phyloP scores from a whole-genome alignment of 2,329 filamentous ascomycete genomes.

The Talaromyces amestolkiae region DNA sequence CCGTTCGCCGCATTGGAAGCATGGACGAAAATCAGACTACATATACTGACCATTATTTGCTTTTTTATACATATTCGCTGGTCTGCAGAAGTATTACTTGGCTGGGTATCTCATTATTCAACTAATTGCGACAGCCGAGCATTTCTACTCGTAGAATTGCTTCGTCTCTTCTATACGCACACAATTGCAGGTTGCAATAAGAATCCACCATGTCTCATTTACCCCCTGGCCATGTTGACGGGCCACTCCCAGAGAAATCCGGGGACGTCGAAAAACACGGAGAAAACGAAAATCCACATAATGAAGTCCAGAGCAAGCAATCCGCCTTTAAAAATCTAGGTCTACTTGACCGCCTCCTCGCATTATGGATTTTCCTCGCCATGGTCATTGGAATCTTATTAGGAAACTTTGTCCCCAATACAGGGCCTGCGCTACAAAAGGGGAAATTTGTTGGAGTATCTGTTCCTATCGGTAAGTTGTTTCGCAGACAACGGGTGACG shows the following conservation, averaged over 20 bases:
- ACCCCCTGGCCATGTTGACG: neutral
- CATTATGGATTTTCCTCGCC: constrained; percentile 72
- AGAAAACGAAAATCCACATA: neutral
- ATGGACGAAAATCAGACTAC: neutral
- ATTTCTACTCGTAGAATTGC: neutral
- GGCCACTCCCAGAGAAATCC: neutral
- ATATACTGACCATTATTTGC: neutral
- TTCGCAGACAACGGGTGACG: neutral
- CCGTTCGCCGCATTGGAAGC: neutral
- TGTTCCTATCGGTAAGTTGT: constrained; percentile 59
- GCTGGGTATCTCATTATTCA: too few species aligned
- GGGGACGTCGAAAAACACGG: neutral
- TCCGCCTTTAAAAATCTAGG: constrained; percentile 52
- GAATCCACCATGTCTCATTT: neutral
- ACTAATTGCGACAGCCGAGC: neutral
- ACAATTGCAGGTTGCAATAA: too few species aligned
- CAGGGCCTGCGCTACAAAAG: constrained; percentile 62
- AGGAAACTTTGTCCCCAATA: constrained; percentile 68
- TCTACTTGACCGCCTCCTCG: constrained; percentile 62
- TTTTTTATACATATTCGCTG: neutral
- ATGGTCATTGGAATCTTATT: constrained; percentile 74
- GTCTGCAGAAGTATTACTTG: neutral
- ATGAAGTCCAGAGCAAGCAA: neutral
- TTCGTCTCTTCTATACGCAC: neutral
- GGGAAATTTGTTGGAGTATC: constrained; percentile 72